Percentiles rank a stretch among this genome's conserved stretches.
Conservation (phyloP, 2,329 filamentous ascomycete genomes). For the Dactylonectria macrodidyma region DNA sequence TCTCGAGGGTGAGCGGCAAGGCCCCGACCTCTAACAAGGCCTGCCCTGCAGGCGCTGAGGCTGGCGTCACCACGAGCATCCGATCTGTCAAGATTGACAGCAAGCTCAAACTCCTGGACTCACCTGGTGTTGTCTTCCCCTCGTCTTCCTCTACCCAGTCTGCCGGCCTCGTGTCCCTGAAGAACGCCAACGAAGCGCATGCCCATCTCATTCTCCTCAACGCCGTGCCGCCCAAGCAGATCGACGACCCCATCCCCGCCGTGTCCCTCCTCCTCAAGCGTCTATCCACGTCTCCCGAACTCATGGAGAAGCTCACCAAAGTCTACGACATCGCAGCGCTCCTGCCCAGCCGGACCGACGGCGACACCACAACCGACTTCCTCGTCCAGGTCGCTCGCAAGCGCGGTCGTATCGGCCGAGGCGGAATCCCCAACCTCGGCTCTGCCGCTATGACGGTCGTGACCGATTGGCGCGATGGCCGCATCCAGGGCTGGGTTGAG, state of each 20-base stretch:
- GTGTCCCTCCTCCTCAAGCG: conserved; percentile 88
- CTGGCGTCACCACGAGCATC: conserved; percentile 90
- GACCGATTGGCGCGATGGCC: conserved; percentile 95
- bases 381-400: conserved; percentile 95
- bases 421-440: conserved; percentile 90
- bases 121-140: conserved; percentile 94
- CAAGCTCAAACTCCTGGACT: conserved; percentile 94
- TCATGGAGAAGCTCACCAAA: conserved; percentile 84
- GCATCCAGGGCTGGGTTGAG: conserved; percentile 93
- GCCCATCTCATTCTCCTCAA: conserved; percentile 91
- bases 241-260: conserved; percentile 91
- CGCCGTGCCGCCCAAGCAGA: conserved; percentile 93
- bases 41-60: conserved; percentile 91
- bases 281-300: conserved; percentile 79
- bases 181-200: conserved; percentile 79
- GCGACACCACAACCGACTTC: conserved; percentile 90
- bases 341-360: conserved; percentile 74
- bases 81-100: conserved; percentile 94
- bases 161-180: conserved; percentile 64
- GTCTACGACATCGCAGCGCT: conserved; percentile 90
- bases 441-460: conserved; percentile 93
- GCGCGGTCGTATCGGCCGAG: conserved; percentile 88
- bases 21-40: conserved; percentile 71
- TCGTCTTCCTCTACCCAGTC: conserved; percentile 64
- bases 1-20: conserved; percentile 80